These are phyloP conservation scores for Paramecium sonneborni DNA, from an alignment of 73 alveolate genomes.

Conservation along the genomic window DNA sequence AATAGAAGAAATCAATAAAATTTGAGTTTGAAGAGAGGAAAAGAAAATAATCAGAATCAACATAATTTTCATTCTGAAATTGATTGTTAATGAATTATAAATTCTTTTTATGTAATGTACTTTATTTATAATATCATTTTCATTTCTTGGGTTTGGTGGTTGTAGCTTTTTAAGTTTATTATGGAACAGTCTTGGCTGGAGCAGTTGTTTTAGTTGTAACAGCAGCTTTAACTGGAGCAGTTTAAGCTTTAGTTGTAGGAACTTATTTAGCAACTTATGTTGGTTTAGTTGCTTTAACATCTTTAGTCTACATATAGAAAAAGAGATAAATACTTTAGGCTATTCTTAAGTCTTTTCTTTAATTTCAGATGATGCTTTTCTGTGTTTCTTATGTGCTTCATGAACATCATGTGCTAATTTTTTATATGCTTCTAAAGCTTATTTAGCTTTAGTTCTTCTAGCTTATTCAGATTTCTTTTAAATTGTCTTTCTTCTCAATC, in stretches of 20 bases:
- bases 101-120: slow-evolving; percentile 26
- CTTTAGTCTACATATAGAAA: not conserved
- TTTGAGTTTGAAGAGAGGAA: not conserved
- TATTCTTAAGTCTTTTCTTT: not conserved
- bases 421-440: slow-evolving; percentile 56
- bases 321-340: not conserved
- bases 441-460: slow-evolving; percentile 53
- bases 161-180: not conserved
- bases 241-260: not conserved
- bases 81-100: not conserved
- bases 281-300: not conserved
- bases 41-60: not conserved
- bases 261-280: not conserved
- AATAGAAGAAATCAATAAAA: not conserved
- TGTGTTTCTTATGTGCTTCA: slow-evolving; percentile 61
- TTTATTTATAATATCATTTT: not conserved
- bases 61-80: not conserved
- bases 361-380: slow-evolving; percentile 57
- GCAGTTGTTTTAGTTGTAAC: slow-evolving; percentile 1
- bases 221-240: not conserved
- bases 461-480: slow-evolving; percentile 67
- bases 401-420: slow-evolving; percentile 57
- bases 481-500: slow-evolving; percentile 86
- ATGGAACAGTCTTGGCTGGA: not conserved
- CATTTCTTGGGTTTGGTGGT: slow-evolving; percentile 16